These are phyloP conservation scores for Gossypium thurberi DNA, from an alignment of 345 rosid genomes.

Conservation along the genomic window DNA sequence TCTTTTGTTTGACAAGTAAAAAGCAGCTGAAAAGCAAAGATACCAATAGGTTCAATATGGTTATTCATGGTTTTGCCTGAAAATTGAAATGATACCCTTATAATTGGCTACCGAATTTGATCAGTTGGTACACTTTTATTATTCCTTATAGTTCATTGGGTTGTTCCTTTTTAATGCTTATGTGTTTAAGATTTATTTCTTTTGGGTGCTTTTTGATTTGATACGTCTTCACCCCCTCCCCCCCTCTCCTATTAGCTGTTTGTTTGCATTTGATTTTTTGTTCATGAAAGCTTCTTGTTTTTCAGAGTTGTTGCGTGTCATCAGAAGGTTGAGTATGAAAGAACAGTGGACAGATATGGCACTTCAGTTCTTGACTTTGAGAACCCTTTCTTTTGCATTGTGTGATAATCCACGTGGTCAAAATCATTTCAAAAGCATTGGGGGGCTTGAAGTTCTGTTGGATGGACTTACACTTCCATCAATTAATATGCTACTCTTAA, in stretches of 20 bases:
- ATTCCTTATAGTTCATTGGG: neutral
- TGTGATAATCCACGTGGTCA: slow-evolving; percentile 67
- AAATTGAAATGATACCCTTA: neutral
- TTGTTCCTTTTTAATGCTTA: neutral
- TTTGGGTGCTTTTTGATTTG: slow-evolving; percentile 3
- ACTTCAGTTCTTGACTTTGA: slow-evolving; percentile 54
- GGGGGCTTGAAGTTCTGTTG: slow-evolving; percentile 73
- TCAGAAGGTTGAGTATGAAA: slow-evolving; percentile 66
- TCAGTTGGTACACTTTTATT: neutral
- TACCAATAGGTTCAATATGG: neutral
- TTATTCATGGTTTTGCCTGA: slow-evolving; percentile 2
- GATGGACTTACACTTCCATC: slow-evolving; percentile 68
- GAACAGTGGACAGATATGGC: slow-evolving; percentile 49
- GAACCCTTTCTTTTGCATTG: slow-evolving; percentile 46
- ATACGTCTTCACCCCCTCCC: neutral
- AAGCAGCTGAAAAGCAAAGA: neutral
- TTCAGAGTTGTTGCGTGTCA: slow-evolving; percentile 67
- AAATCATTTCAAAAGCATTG: slow-evolving; percentile 73
- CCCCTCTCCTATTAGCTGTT: neutral
- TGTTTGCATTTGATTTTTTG: slow-evolving; percentile 7
- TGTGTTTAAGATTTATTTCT: neutral
- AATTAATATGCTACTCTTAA: slow-evolving; percentile 28
- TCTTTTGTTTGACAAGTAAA: neutral
- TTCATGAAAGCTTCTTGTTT: slow-evolving; percentile 14
- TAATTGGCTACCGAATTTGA: neutral